Percentiles rank a stretch among this genome's conserved stretches.
Conservation (phyloP, 2,329 filamentous ascomycete genomes). For the Sodiomyces alkalinus region DNA sequence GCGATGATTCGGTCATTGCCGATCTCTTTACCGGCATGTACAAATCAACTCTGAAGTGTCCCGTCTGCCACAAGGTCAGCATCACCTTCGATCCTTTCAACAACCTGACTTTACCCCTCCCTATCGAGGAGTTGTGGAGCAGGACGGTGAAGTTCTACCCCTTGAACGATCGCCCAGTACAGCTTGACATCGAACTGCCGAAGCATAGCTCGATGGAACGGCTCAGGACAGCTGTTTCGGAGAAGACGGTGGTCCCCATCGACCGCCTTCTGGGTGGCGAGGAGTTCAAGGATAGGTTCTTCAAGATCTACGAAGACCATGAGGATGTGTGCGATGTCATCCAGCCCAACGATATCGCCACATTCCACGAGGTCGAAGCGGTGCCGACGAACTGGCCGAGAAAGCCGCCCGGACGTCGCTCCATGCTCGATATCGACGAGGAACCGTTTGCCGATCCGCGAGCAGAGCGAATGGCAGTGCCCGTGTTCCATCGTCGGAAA, state of each 20-base stretch:
- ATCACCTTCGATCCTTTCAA: conserved; percentile 98
- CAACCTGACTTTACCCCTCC: conserved; percentile 80
- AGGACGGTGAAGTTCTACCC: conserved; percentile 66
- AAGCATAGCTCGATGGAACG: conserved; percentile 55
- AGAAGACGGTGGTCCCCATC: conserved; percentile 46
- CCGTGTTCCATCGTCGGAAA: conserved; percentile 45
- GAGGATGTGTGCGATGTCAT: conserved; percentile 59
- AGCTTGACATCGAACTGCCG: conserved; percentile 65
- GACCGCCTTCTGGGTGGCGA: conserved; percentile 66
- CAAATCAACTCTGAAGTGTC: conserved; percentile 92
- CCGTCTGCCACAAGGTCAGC: conserved; percentile 83
- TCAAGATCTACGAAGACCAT: conserved; percentile 66
- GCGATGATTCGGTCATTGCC: conserved; percentile 89
- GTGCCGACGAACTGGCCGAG: conserved; percentile 64
- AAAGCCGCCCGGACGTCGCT: conserved; percentile 30
- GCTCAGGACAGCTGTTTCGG: conserved; percentile 57
- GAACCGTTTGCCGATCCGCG: conserved; percentile 27
- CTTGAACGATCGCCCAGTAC: conserved; percentile 52
- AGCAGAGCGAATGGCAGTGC: conserved; percentile 53
- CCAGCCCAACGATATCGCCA: conserved; percentile 44
- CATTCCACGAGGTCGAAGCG: conserved; percentile 63
- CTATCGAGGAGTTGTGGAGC: conserved; percentile 70
- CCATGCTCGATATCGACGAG: conserved; percentile 34
- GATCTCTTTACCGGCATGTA: conserved; percentile 97
- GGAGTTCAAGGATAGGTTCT: conserved; percentile 71